phyloP scores from a whole-genome alignment of 768 basidiomycete genomes.

The Rhodotorula kratochvilovae region DNA sequence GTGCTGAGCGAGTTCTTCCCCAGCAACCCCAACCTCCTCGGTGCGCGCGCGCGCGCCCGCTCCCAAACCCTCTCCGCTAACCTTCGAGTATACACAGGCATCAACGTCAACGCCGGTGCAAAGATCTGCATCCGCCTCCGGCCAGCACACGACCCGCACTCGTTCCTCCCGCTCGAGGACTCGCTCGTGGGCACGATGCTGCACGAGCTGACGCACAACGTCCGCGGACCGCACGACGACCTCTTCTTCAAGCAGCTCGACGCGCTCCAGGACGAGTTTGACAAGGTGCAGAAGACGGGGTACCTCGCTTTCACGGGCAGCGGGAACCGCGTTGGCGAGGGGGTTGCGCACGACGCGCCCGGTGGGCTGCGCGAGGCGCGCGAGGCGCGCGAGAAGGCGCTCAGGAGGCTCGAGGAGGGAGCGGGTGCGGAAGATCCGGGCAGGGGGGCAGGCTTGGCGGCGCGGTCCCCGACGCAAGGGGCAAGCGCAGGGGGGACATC shows the following conservation, averaged over 20 bases:
- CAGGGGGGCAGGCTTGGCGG: constrained; percentile 59
- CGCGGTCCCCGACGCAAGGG: constrained; percentile 36
- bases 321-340: constrained; percentile 66
- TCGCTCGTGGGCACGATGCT: constrained; percentile 56
- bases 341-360: constrained; percentile 56
- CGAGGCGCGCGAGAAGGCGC: constrained; percentile 59
- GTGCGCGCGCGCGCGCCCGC: constrained; percentile 50
- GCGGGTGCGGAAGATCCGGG: constrained; percentile 51
- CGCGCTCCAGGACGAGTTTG: constrained; percentile 80
- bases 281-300: constrained; percentile 68
- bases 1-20: constrained; percentile 71
- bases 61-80: too few species aligned
- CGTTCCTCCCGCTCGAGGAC: constrained; percentile 53
- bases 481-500: constrained; percentile 63
- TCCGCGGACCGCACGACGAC: constrained; percentile 52
- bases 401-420: constrained; percentile 73
- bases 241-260: constrained; percentile 52
- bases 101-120: constrained; percentile 64
- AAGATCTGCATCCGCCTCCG: constrained; percentile 79
- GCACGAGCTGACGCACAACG: constrained; percentile 54
- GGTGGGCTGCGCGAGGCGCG: constrained; percentile 47
- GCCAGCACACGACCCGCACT: constrained; percentile 48
- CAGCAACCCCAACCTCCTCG: constrained; percentile 64
- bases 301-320: constrained; percentile 78
- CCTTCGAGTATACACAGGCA: too few species aligned